These are phyloP conservation scores for Suillus sp. DNA, from an alignment of 768 basidiomycete species.

Conservation along the genomic window DNA sequence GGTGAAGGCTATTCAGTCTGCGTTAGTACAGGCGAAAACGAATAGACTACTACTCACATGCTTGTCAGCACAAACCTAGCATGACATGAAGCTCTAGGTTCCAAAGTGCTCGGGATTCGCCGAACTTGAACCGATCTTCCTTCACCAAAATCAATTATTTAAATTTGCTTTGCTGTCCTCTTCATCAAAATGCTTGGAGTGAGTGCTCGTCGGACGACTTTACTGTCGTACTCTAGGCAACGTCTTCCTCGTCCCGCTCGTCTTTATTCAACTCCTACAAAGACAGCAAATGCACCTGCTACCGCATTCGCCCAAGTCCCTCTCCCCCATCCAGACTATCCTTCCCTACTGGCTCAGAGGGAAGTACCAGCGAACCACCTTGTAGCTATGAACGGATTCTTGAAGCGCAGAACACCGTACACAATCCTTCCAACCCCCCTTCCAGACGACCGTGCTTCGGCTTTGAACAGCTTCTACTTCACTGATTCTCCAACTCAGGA, in stretches of 20 bases:
- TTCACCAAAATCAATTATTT: neutral
- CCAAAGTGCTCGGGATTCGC: neutral
- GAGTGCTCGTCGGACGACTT: conserved; percentile 34
- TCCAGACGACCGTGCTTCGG: conserved; percentile 47
- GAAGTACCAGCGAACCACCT: conserved; percentile 17
- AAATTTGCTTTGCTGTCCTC: conserved; percentile 1
- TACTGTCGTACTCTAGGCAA: conserved; percentile 64
- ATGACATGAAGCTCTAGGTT: no score
- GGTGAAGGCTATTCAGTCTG: conserved; percentile 35
- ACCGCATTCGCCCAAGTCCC: conserved; percentile 43
- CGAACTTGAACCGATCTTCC: neutral
- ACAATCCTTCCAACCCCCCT: conserved; percentile 70
- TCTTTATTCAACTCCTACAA: conserved; percentile 68
- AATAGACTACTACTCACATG: neutral
- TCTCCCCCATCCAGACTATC: conserved; percentile 40
- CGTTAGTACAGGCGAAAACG: neutral
- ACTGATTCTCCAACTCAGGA: conserved; percentile 68
- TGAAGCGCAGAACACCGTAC: conserved; percentile 48
- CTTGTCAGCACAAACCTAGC: no score
- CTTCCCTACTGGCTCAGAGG: conserved; percentile 38
- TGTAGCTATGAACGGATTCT: conserved; percentile 52
- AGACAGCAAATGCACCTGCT: conserved; percentile 55
- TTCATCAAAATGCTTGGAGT: neutral
- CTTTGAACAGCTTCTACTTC: conserved; percentile 54
- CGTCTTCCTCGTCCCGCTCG: conserved; percentile 68